phyloP scores from a whole-genome alignment of 306 rosid genomes.

The Spatholobus suberectus region DNA sequence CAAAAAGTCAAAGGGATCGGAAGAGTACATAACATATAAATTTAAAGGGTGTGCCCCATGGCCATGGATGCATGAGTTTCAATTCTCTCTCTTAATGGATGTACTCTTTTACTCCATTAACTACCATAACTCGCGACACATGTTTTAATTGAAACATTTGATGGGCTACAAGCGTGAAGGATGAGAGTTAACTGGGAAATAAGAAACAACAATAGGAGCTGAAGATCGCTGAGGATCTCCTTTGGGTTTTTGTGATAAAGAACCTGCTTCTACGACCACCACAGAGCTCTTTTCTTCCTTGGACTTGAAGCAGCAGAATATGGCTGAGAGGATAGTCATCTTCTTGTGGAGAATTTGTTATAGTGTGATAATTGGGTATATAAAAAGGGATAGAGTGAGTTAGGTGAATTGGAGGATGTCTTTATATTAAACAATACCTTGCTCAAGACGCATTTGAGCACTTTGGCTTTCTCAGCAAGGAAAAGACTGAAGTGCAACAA shows the following conservation, averaged over 20 bases:
- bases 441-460: slow-evolving; percentile 1
- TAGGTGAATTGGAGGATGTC: not conserved
- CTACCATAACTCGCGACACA: too few relatives aligned
- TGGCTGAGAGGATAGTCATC: slow-evolving; percentile 22
- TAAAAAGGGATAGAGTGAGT: not conserved
- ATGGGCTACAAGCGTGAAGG: slow-evolving; percentile 49
- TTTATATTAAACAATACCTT: slow-evolving; percentile 7
- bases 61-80: too few relatives aligned
- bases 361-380: not conserved
- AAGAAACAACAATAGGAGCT: slow-evolving; percentile 49
- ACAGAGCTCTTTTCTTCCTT: slow-evolving; percentile 4
- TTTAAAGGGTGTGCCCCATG: too few relatives aligned
- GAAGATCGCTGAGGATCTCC: slow-evolving; percentile 17
- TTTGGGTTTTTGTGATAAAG: slow-evolving; percentile 31
- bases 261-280: slow-evolving; percentile 48
- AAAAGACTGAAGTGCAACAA: not conserved
- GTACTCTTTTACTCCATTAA: too few relatives aligned
- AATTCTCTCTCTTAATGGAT: too few relatives aligned
- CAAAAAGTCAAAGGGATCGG: too few relatives aligned
- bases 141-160: too few relatives aligned
- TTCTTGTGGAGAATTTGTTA: not conserved
- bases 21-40: too few relatives aligned
- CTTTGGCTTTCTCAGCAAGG: slow-evolving; percentile 33
- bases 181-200: slow-evolving; percentile 51
- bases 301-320: slow-evolving; percentile 47